Evolutionary conservation across 768 basidiomycete species (phyloP).

Genomic region (Pleurotus eryngii): DNA sequence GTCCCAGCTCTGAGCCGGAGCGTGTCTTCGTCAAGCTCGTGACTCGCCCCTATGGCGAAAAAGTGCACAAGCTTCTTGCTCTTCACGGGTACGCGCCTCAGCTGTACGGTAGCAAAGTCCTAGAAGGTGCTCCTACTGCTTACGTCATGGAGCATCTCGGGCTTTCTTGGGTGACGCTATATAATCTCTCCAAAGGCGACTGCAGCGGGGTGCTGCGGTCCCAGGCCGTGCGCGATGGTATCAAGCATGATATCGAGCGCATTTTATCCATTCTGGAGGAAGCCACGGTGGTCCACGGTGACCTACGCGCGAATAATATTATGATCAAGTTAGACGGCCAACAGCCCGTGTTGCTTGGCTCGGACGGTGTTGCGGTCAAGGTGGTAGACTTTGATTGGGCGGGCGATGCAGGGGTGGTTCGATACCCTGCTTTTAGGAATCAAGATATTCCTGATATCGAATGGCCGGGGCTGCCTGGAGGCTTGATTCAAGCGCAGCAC

Average conservation of each 20-base stretch:
- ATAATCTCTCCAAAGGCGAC: not conserved
- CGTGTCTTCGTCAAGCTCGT: conserved; percentile 36
- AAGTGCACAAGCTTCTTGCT: conserved; percentile 30
- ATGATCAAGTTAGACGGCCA: conserved; percentile 3
- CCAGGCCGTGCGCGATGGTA: not conserved
- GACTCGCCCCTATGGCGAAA: conserved; percentile 25
- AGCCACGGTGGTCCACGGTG: conserved; percentile 16
- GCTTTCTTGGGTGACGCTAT: not conserved
- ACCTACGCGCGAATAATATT: conserved; percentile 2
- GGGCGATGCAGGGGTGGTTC: not conserved
- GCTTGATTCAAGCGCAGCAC: not conserved
- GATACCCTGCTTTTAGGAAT: conserved; percentile 1
- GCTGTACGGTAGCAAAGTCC: conserved; percentile 13
- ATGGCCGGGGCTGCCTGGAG: conserved; percentile 1
- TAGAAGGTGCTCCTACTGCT: conserved; percentile 3
- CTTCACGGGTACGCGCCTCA: conserved; percentile 21
- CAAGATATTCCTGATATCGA: not conserved
- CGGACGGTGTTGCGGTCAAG: not conserved
- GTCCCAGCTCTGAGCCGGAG: not conserved
- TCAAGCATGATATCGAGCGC: not conserved
- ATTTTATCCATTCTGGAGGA: conserved; percentile 14
- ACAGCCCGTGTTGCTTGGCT: not conserved
- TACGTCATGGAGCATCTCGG: not conserved
- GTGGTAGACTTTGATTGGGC: conserved; percentile 7
- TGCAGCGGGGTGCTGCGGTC: not conserved